Evolutionary conservation across 768 basidiomycete species (phyloP).

Genomic region (Termitomyces sp.): DNA sequence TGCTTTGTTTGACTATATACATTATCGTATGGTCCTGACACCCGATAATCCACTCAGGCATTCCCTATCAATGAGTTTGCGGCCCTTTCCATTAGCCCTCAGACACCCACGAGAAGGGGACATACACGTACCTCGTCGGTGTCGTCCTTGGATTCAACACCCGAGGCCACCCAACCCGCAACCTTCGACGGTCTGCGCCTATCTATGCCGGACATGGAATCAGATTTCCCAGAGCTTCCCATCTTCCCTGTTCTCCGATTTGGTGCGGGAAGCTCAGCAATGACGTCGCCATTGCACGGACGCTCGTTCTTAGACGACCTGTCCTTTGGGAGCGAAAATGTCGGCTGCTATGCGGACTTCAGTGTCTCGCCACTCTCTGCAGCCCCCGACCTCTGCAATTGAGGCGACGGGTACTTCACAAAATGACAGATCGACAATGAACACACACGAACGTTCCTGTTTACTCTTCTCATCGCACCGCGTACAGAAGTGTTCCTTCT

Average conservation of each 20-base stretch:
- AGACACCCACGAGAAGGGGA: conserved; percentile 39
- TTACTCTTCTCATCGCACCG: conserved; percentile 2
- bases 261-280: conserved; percentile 5
- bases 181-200: conserved; percentile 32
- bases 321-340: conserved; percentile 13
- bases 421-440: background rate
- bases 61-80: conserved; percentile 43
- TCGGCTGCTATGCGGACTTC: conserved; percentile 18
- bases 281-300: conserved; percentile 6
- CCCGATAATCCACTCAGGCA: conserved; percentile 15
- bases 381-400: conserved; percentile 45
- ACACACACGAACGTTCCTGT: background rate
- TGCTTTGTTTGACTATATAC: background rate
- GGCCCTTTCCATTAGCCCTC: conserved; percentile 49
- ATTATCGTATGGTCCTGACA: conserved; percentile 8
- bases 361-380: conserved; percentile 30
- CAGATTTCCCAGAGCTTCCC: conserved; percentile 7
- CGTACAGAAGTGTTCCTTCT: background rate
- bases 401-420: conserved; percentile 12
- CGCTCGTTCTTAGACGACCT: conserved; percentile 9
- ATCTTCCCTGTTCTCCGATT: conserved; percentile 4
- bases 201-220: conserved; percentile 23
- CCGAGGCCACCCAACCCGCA: conserved; percentile 33
- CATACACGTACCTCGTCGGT: conserved; percentile 39
- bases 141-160: conserved; percentile 57